Evolutionary conservation across 768 basidiomycete species (phyloP), one percentile per base, ranked within the genome.

Genomic region (Coprinellus aureogranulatus): DNA sequence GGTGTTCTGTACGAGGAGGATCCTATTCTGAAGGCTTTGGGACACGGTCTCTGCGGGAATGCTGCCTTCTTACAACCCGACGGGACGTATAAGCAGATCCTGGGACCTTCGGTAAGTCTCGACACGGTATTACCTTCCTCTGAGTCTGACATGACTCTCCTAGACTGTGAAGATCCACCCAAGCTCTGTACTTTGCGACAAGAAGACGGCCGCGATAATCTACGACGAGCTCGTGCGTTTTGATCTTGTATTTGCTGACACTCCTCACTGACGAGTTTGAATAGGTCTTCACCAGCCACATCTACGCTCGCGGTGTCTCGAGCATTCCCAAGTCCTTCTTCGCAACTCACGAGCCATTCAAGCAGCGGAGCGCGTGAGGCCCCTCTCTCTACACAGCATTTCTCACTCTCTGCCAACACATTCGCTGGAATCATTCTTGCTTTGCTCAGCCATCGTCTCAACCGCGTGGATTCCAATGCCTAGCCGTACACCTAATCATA

Each of bases 291-390:
- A 94, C 92, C 16, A 89, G 81, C 58, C 85, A 87, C 55, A 86
- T 92, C 40, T 98, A 95, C 64, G 95, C 94, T 2, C 86, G 95
- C 2, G 90, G 89, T n/a, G 95, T 96, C 11, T 95, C 94, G 0
- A 76, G 84, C 1, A 83, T 98, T 39, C 84, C 88, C 3, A 87
- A 87, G 51, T 72, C 66, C 61, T 76, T 77, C 44, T 77, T 78
- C 62, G 66, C 67, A 4, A 68, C 58, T 30, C 68, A 71, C 39
- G 69, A 70, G 23, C 70, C 72, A 22, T 67, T 77, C 23, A 51
- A 51, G n/a, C 49, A 51, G 28, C 30, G 30, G 28, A 14, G 22
- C 9, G 49, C 49, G 20, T 51, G 34, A 34, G n/a, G n/a, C n/a
- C n/a, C n/a, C n/a, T n/a, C n/a, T n/a, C n/a, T n/a, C n/a, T n/a